Base-by-base conservation (phyloP, 1,139 yeast genomes). In the Saccharomyces hybrid region DNA sequence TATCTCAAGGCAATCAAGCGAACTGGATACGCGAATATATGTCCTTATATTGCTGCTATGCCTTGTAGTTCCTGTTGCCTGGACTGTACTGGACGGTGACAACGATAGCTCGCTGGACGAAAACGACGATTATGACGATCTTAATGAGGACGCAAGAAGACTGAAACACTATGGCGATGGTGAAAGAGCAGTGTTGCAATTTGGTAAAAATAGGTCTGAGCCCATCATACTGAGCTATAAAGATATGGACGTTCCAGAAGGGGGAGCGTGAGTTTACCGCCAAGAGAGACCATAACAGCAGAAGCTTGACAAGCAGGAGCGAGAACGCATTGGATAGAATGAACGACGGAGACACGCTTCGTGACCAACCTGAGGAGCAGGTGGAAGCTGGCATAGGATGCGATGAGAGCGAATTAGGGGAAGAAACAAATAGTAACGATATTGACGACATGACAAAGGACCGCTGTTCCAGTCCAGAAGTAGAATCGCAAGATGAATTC, bases 101-200 rank as follows among this genome's bases (percentile, higher is more conserved):
- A 12, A 9, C 6, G 44, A 38, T 5, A 12, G 6, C 12, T 8
- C 12, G 24, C 44, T 38, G 11, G 21, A 38, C 24, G 44, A 38
- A 4, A 38, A 16, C 21, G 44, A 38, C 12, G 4, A 3, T 9
- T 16, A 38, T 16, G 21, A 14, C 12, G 24, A 16, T 49, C 51
- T 9, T 51, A 38, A 16, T 9, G 38, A 28, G n/a, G 19, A 32
- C 27, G 49, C n/a, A 46, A 31, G 16, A 41, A 46, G 34, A 16
- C 31, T 7, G 44, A 38, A 49, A 27, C 56, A 59, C 31, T 53
- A 56, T 21, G 55, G 52, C 21, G 54, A 57, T n/a, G 55, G 55
- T 42, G 62, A 61, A 53, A 58, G 64, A 32, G 64, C 65, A n/a
- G 50, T 60, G n/a, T 47, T 62, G 26, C 65, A 62, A 48, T 62